A percentile compares a stretch with the other conserved stretches of the same genome.
phyloP scores from a whole-genome alignment of 1,284 basidiomycete genomes.

The Ceratorhiza oryzae-sativae region DNA sequence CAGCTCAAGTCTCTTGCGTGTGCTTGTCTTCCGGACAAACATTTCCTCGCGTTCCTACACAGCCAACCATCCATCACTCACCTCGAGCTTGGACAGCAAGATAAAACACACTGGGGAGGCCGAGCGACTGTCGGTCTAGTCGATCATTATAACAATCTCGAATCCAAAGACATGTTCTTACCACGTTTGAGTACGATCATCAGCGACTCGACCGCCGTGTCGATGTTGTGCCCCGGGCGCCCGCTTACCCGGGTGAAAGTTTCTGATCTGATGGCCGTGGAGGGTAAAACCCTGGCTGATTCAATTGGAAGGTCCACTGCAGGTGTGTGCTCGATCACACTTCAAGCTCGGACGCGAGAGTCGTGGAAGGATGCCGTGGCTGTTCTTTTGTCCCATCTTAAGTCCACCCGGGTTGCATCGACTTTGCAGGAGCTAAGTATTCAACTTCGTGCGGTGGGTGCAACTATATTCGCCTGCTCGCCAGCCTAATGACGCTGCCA shows the following conservation, averaged over 20 bases:
- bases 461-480: too few relatives aligned
- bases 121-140: background rate
- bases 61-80: slow-evolving; percentile 13
- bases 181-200: background rate
- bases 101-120: background rate
- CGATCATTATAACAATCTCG: background rate
- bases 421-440: background rate
- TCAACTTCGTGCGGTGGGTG: background rate
- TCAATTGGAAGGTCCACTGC: slow-evolving; percentile 12
- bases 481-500: too few relatives aligned
- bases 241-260: background rate
- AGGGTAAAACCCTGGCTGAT: background rate
- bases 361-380: background rate
- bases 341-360: background rate
- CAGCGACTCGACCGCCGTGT: background rate
- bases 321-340: background rate
- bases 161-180: slow-evolving; percentile 2
- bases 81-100: background rate
- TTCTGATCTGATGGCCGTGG: background rate
- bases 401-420: background rate
- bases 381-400: background rate
- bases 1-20: slow-evolving; percentile 3
- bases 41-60: slow-evolving; percentile 5
- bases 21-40: background rate
- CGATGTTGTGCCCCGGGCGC: slow-evolving; percentile 2